Conservation (phyloP, 768 basidiomycete species). For the Tylopilus intermedius region DNA sequence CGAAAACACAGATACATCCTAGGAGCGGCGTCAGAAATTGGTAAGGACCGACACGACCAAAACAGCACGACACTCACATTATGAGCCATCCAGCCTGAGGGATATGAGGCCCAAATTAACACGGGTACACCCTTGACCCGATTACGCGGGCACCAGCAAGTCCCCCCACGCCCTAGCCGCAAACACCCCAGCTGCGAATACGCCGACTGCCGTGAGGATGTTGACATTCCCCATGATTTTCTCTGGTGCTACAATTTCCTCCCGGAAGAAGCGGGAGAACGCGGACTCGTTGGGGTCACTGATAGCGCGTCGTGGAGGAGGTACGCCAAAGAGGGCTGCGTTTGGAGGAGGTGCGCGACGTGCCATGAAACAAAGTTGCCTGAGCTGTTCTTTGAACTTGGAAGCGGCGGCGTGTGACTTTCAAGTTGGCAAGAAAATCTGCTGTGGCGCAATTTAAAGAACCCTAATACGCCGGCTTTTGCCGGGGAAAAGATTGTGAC, state of each 20-base stretch:
- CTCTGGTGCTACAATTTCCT: slow-evolving; percentile 67
- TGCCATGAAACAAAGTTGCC: slow-evolving; percentile 45
- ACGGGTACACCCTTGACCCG: background rate
- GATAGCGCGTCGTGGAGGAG: slow-evolving; percentile 39
- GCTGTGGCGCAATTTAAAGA: background rate
- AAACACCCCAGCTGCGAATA: slow-evolving; percentile 69
- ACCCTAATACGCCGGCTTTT: slow-evolving; percentile 5
- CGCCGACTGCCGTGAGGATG: slow-evolving; percentile 55
- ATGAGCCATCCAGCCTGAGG: background rate
- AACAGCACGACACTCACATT: slow-evolving; percentile 5
- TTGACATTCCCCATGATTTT: slow-evolving; percentile 72
- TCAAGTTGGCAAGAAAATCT: background rate
- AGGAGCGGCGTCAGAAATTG: background rate
- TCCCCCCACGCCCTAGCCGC: slow-evolving; percentile 76
- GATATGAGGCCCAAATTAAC: background rate
- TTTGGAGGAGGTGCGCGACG: slow-evolving; percentile 60
- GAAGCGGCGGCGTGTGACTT: background rate
- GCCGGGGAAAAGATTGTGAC: slow-evolving; percentile 4
- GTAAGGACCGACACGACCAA: background rate
- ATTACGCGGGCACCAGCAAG: slow-evolving; percentile 61
- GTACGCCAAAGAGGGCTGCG: slow-evolving; percentile 45
- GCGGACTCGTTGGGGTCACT: slow-evolving; percentile 59
- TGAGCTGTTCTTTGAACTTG: slow-evolving; percentile 2
- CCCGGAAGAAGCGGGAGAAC: slow-evolving; percentile 51
- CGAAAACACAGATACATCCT: slow-evolving; percentile 5